Conservation (phyloP, 73 alveolate genomes). For the Paramecium sexaurelia region DNA sequence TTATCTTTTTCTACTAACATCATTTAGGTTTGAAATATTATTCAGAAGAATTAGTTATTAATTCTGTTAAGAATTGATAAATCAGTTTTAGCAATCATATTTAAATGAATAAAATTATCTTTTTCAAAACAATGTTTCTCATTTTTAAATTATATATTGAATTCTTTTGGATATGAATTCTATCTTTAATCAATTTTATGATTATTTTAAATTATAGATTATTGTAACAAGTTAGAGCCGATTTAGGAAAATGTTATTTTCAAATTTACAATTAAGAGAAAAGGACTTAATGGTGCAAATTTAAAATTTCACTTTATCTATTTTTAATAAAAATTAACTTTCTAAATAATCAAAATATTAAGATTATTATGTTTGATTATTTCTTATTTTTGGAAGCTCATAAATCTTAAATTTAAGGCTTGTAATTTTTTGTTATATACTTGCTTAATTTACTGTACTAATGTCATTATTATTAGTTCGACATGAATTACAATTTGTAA, state of each 20-base stretch:
- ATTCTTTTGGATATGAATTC: no score
- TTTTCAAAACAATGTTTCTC: no score
- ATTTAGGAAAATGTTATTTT: conserved; percentile 28
- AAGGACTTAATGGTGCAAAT: no score
- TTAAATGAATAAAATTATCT: no score
- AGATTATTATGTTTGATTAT: background rate
- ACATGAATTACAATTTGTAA: background rate
- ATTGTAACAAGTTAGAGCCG: conserved; percentile 42
- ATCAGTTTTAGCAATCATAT: no score
- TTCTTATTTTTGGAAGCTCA: background rate
- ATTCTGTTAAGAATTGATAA: conserved; percentile 10
- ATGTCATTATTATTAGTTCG: background rate
- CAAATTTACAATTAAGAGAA: conserved; percentile 52
- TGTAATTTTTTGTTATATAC: no score
- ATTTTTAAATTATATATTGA: no score
- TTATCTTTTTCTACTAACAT: background rate
- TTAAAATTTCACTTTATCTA: no score
- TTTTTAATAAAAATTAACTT: background rate
- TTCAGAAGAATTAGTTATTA: conserved; percentile 31
- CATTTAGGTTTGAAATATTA: background rate
- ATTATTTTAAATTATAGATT: no score
- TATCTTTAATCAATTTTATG: no score
- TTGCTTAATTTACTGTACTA: background rate
- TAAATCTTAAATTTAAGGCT: no score
- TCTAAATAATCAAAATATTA: conserved; percentile 42